Percentiles rank a stretch among this genome's conserved stretches.
Conservation (phyloP, 140 eudicot species). For the Senecio squalidus region DNA sequence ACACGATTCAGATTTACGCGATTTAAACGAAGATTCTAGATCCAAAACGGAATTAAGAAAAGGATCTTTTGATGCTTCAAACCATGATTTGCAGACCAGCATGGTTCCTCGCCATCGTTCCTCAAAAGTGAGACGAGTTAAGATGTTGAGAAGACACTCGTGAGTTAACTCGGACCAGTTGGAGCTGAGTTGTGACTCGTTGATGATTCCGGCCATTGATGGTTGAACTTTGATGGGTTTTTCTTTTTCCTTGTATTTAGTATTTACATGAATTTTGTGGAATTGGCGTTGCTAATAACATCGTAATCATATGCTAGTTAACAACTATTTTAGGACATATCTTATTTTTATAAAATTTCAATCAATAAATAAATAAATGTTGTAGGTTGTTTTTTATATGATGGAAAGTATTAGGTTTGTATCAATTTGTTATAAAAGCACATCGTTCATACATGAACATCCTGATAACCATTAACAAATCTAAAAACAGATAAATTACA, state of each 20-base stretch:
- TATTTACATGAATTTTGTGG: no score
- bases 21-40: conserved; percentile 56
- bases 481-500: no score
- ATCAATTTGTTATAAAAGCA: no score
- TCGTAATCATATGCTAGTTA: no score
- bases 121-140: conserved; percentile 58
- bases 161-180: conserved; percentile 88
- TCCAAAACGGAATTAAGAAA: conserved; percentile 61
- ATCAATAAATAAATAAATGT: no score
- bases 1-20: conserved; percentile 11
- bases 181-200: conserved; percentile 25
- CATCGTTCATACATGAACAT: no score
- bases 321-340: no score
- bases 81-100: conserved; percentile 90
- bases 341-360: no score
- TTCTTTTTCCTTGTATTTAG: background rate
- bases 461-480: no score
- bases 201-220: conserved; percentile 20
- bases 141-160: conserved; percentile 76
- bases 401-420: no score
- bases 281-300: no score
- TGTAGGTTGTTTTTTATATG: no score
- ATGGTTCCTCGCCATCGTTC: conserved; percentile 65
- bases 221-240: conserved; percentile 16
- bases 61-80: conserved; percentile 58